Base-by-base conservation (phyloP, 495 filamentous ascomycete genomes). In the Coniosporium apollinis region DNA sequence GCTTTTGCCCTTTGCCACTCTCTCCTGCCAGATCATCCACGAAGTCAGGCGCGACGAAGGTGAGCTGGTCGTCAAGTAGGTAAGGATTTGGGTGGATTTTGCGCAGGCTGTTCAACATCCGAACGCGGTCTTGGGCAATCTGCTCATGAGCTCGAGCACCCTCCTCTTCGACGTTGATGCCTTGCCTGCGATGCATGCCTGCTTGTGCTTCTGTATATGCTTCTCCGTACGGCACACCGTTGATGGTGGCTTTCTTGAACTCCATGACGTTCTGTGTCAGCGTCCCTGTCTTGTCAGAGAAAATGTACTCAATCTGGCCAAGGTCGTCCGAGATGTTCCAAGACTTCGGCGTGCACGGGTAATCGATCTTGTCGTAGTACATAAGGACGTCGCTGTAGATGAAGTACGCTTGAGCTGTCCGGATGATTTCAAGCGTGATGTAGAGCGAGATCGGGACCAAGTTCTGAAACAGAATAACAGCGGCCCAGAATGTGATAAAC, bases 201-300 rank as follows among this genome's bases (percentile, higher is more conserved):
- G 86, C 76, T 54, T 91, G 79, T 0, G 91, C 91, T 56, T 99
- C 91, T 0, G 91, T 96, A 50, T 92, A 96, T 0, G 91, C 91
- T 58, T 96, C 91, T 29, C 91, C 91, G 48, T 99, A 99, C 6
- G 86, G 71, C 35, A 84, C 66, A 7, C 91, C 89, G 50, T 96
- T 94, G 53, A 99, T 75, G 13, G 82, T 91, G 39, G 74, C 79
- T 51, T 99, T 99, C 56, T 94, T 96, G 71, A 94, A 99, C 58
- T 99, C 91, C 91, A 99, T 99, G 33, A 96, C 83, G 51, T 99
- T 99, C 49, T 99, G 91, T 4, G 91, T 99, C 45, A 99, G 60
- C 3, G 91, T 99, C 22, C 91, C 91, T 2, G 91, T 99, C 58
- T 99, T 99, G 62, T 99, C 91, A 1, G 91, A 96, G 62, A 99